A percentile compares a stretch with the other conserved stretches of the same genome.
phyloP scores from a whole-genome alignment of 1,139 yeast species.

The Starmera stellimalicola region DNA sequence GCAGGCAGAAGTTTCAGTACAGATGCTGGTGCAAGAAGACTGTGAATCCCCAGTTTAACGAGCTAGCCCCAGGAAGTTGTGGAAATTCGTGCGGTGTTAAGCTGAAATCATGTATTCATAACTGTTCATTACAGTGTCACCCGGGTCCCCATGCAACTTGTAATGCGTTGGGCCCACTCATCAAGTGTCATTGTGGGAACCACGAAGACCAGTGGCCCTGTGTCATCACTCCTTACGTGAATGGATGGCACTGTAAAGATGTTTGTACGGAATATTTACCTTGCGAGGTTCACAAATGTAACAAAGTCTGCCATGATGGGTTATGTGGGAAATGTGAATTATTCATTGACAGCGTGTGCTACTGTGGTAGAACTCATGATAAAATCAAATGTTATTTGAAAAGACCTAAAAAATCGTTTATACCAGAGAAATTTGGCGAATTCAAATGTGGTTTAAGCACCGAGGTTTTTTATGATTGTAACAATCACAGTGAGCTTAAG shows the following conservation, averaged over 20 bases:
- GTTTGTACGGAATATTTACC: constrained; percentile 50
- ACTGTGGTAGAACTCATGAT: constrained; percentile 55
- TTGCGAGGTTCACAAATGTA: constrained; percentile 69
- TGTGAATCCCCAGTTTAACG: constrained; percentile 52
- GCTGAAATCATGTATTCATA: constrained; percentile 58
- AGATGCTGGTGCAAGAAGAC: constrained; percentile 90
- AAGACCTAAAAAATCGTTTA: constrained; percentile 20
- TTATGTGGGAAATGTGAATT: constrained; percentile 67
- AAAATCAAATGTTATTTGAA: constrained; percentile 42
- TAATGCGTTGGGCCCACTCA: constrained; percentile 63
- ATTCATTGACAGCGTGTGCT: constrained; percentile 42
- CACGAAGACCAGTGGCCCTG: constrained; percentile 61
- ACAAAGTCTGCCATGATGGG: constrained; percentile 56
- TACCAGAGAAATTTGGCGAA: constrained; percentile 48
- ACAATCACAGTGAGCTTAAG: constrained; percentile 48
- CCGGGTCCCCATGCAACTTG: constrained; percentile 87
- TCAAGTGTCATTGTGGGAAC: constrained; percentile 72
- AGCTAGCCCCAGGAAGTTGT: constrained; percentile 74
- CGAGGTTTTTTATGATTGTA: constrained; percentile 51
- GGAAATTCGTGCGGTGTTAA: constrained; percentile 68
- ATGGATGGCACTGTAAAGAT: constrained; percentile 62
- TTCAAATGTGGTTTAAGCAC: constrained; percentile 49
- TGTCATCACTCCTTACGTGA: constrained; percentile 54
- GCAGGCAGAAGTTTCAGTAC: constrained; percentile 29
- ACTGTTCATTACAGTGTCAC: constrained; percentile 71